Conservation (phyloP, 2,329 filamentous ascomycete genomes). For the Bretziella fagacearum region DNA sequence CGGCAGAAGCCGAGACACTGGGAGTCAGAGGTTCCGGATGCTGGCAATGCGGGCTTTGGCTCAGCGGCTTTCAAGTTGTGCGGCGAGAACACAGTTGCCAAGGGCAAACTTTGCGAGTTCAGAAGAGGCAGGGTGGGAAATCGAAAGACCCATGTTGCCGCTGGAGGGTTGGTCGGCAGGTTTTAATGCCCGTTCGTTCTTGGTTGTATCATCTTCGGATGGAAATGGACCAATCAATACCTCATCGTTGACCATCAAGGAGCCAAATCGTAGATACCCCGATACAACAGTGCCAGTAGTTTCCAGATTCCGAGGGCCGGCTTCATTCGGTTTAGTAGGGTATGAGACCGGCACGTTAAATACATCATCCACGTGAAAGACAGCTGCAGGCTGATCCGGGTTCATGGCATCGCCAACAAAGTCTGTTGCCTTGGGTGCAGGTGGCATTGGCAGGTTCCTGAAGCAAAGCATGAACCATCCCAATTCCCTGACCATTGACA, state of each 20-base stretch:
- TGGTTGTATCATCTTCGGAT: conserved; percentile 26
- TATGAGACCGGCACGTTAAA: conserved; percentile 58
- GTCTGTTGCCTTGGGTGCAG: conserved; percentile 34
- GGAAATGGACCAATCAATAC: conserved; percentile 67
- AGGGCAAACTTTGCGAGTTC: conserved; percentile 37
- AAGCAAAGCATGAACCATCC: conserved; percentile 65
- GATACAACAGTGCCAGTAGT: conserved; percentile 59
- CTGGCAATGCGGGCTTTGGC: conserved; percentile 65
- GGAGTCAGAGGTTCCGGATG: conserved; percentile 71
- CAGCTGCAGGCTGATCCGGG: conserved; percentile 40
- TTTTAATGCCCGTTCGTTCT: conserved; percentile 15
- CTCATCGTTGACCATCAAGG: conserved; percentile 58
- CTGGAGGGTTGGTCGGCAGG: conserved; percentile 30
- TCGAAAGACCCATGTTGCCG: conserved; percentile 23
- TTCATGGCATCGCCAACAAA: conserved; percentile 38
- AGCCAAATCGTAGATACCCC: conserved; percentile 67
- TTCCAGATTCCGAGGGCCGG: conserved; percentile 19
- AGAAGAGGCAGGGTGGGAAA: conserved; percentile 35
- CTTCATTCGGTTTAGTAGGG: conserved; percentile 8
- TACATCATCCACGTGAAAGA: conserved; percentile 86
- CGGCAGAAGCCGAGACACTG: conserved; percentile 55
- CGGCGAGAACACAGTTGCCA: conserved; percentile 35
- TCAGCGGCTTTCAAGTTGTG: conserved; percentile 51
- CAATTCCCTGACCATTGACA: conserved; percentile 68
- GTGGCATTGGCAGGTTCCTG: conserved; percentile 54